phyloP scores from a whole-genome alignment of 805 yeast genomes.

The Metschnikowia picachoensis region DNA sequence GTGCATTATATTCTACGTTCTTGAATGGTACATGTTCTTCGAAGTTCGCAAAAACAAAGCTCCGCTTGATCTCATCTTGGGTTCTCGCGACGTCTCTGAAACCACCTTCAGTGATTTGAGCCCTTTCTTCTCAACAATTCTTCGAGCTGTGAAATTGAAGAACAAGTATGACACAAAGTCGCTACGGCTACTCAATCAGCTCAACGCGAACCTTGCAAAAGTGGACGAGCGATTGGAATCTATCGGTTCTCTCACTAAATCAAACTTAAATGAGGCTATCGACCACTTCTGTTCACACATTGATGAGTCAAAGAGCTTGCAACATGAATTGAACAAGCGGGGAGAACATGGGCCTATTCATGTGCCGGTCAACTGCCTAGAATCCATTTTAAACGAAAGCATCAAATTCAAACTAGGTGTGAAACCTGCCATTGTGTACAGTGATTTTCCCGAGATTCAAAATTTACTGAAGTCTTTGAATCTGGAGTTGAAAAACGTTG shows the following conservation, averaged over 20 bases:
- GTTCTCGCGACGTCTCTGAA: background rate
- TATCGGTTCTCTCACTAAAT: background rate
- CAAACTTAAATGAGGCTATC: background rate
- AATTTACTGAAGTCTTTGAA: constrained; percentile 7
- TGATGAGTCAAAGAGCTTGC: background rate
- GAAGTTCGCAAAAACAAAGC: constrained; percentile 15
- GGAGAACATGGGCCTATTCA: background rate
- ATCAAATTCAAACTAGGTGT: constrained; percentile 2
- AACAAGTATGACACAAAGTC: constrained; percentile 31
- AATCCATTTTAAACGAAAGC: constrained; percentile 2
- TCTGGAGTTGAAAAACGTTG: constrained; percentile 8
- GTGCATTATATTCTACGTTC: constrained; percentile 52
- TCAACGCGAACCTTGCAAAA: constrained; percentile 13
- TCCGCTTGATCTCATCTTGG: background rate
- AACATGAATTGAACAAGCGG: background rate
- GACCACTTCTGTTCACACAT: constrained; percentile 4
- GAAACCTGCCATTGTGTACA: constrained; percentile 10
- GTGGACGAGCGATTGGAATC: constrained; percentile 1
- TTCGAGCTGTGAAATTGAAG: constrained; percentile 19
- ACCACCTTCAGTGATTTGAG: background rate
- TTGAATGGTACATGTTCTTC: constrained; percentile 52
- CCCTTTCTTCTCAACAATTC: constrained; percentile 8
- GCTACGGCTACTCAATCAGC: constrained; percentile 26
- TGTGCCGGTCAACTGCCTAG: background rate
- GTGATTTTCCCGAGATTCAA: constrained; percentile 16